Base-by-base conservation (phyloP, 352 stramenopile species). In the Peronospora belbahrii region DNA sequence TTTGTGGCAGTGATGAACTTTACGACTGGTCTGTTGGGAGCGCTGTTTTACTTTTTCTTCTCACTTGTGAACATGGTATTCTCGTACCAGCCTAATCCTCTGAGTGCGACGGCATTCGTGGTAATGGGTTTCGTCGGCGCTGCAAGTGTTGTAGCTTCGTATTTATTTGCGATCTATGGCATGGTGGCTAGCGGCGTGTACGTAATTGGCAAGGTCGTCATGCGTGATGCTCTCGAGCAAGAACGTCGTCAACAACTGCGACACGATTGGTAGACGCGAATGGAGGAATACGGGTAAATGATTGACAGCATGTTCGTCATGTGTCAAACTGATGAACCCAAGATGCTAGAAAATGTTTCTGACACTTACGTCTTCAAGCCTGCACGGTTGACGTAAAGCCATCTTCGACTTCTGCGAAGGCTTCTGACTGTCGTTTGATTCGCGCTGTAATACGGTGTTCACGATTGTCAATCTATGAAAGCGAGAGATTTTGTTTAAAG, bases 1-100 rank as follows among this genome's bases (percentile, higher is more conserved):
- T 82, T 94, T 22, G 72, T 88, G 17, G 73, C 80, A 20, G 48
- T 94, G 30, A 82, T 83, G 51, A 94, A 94, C 61, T 94, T 94
- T 39, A 94, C 79, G n/a, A 88, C 82, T n/a, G 82, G 82, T 0
- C 40, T 94, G 22, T 42, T 90, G 24, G 82, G 82, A 17, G 72
- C 65, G 28, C 61, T 94, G 15, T 90, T 90, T 56, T 91, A 88
- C 61, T 94, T 91, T 47, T 79, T 80, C 49, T 88, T 89, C 50
- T 85, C 72, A 48, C 68, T 94, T 33, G 58, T 88, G 14, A 74
- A 69, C 42, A 88, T 94, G 75, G 76, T 91, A 24, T 84, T 65
- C 23, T 83, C 79, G 50, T 94, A 94, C 60, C 77, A 88, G 33
- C 82, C 82, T 3, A 77, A 91, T 37, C 82, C 82, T 20, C 43